Base-by-base conservation (phyloP, 495 filamentous ascomycete genomes). In the Daldinia vernicosa region DNA sequence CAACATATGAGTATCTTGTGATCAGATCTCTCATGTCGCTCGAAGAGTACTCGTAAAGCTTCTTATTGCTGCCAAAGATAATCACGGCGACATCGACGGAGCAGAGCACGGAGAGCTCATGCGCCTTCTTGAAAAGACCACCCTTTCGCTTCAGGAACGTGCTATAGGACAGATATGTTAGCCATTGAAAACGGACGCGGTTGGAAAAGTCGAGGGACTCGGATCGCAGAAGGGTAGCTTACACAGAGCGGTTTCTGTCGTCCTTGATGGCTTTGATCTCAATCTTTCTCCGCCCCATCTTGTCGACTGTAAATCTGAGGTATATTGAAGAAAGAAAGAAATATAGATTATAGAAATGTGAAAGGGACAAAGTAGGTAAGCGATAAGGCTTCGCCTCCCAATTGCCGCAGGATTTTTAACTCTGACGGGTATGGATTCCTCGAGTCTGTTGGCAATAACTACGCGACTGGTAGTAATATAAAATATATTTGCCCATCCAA, bases 181-280 rank as follows among this genome's bases (percentile, higher is more conserved):
- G 78, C 93, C 93, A 71, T 91, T 93, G 83, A 93, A 92, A 82
- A 76, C 92, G 91, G 86, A 81, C 77, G 74, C 75, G 76, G 17
- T 58, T 54, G 63, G 43, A 40, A 30, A 45, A 51, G 35, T 32
- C 24, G 51, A 43, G 59, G n/a, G 30, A 56, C 33, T 32, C 50
- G 53, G 59, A 59, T 53, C 40, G 43, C 51, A 24, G 24, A 40
- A 62, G 59, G 67, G 47, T 51, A 69, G 87, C 94, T 84, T 92
- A 98, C 95, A 97, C 95, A 71, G 95, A 98, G 77, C 95, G 93
- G 78, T 99, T 99, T 77, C 95, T 89, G 80, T 99, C 95, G 89
- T 99, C 95, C 84, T 97, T 97, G 86, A 99, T 99, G 61, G 96
- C 92, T 84, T 98, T 98, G 87, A 99, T 99, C 84, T 98, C 95